phyloP scores from a whole-genome alignment of 306 rosid genomes.

The Dryas octopetala region DNA sequence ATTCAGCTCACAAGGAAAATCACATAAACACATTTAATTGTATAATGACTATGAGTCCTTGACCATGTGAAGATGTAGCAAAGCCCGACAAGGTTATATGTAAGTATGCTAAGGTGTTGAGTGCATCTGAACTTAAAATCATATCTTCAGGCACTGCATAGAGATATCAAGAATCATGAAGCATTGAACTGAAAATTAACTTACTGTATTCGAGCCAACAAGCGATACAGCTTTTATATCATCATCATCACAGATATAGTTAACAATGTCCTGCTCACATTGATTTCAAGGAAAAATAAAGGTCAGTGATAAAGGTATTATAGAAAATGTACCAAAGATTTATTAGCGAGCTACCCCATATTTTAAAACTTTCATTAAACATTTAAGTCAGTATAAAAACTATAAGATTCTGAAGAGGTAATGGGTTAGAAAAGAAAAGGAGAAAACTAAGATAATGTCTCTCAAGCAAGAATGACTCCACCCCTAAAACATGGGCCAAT shows the following conservation, averaged over 20 bases:
- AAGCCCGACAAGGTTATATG: not conserved
- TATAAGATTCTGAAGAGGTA: not conserved
- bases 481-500: not conserved
- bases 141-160: not conserved
- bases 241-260: conserved; percentile 63
- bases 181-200: conserved; percentile 28
- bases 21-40: not conserved
- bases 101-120: not conserved
- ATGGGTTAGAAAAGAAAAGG: not conserved
- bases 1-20: conserved; percentile 14
- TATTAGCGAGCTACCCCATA: not conserved
- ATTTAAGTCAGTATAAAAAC: not conserved
- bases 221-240: conserved; percentile 69
- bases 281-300: conserved; percentile 13
- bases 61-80: not conserved
- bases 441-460: not conserved
- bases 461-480: not conserved
- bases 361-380: not conserved
- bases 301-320: conserved; percentile 16
- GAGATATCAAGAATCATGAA: not conserved
- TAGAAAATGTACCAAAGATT: conserved; percentile 11
- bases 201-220: conserved; percentile 56
- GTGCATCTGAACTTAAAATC: conserved; percentile 6
- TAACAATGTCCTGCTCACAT: conserved; percentile 52
- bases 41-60: not conserved